phyloP scores from a whole-genome alignment of 202 grass and related monocot genomes.

The Setaria viridis region DNA sequence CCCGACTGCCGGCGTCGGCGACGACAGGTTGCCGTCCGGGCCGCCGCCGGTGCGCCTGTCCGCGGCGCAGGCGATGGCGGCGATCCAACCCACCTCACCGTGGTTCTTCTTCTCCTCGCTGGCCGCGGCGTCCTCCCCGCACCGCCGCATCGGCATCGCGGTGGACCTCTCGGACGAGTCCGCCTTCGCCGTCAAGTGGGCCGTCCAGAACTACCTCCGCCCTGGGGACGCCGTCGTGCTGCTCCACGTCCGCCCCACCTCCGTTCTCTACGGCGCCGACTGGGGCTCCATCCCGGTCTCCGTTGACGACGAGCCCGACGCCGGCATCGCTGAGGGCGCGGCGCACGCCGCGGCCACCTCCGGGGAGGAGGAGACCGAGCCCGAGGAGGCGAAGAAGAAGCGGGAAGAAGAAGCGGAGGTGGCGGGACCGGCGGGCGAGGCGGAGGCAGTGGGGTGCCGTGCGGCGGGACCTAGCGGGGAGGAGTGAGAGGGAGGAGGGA shows the following conservation, averaged over 20 bases:
- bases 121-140: slow-evolving; percentile 40
- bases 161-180: slow-evolving; percentile 96
- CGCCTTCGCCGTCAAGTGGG: slow-evolving; percentile 87
- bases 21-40: slow-evolving; percentile 38
- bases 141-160: slow-evolving; percentile 87
- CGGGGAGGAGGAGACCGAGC: slow-evolving; percentile 30
- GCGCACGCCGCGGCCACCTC: neutral
- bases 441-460: too few relatives aligned
- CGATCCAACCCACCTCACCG: slow-evolving; percentile 65
- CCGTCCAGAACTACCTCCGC: slow-evolving; percentile 94
- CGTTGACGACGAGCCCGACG: slow-evolving; percentile 33
- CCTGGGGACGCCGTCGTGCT: slow-evolving; percentile 88
- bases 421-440: too few relatives aligned
- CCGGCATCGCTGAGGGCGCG: slow-evolving; percentile 1
- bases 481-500: too few relatives aligned
- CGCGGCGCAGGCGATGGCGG: slow-evolving; percentile 39
- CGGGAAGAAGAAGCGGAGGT: slow-evolving; percentile 80
- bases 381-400: slow-evolving; percentile 58
- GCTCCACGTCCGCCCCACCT: slow-evolving; percentile 81
- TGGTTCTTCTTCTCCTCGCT: slow-evolving; percentile 68
- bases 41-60: slow-evolving; percentile 45
- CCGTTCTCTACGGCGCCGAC: slow-evolving; percentile 85
- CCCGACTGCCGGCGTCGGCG: slow-evolving; percentile 36
- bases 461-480: too few relatives aligned
- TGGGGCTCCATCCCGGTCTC: slow-evolving; percentile 81